Evolutionary conservation across 805 yeast genomes (phyloP), one percentile per base, ranked within the genome.

Genomic region (Lipomyces yamadae): DNA sequence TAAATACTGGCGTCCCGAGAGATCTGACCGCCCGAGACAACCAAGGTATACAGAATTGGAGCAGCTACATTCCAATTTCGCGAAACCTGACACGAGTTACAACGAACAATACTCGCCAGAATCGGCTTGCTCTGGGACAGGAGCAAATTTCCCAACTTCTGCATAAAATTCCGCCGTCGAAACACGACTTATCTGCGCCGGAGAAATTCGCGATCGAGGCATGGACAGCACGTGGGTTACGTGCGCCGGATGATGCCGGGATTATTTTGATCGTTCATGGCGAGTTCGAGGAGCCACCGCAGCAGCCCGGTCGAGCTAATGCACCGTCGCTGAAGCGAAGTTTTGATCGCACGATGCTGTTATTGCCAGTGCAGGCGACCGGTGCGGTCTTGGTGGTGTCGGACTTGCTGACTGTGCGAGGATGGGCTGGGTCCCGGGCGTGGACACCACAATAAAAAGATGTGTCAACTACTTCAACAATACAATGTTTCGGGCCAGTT

Each of bases 221-320:
- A 1, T 68, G 67, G 66, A 72, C 77, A 11, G 67, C 77, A 24
- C 59, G 63, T n/a, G 78, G 74, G 15, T 75, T 80, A 4, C 84
- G 92, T 33, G 84, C 82, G 64, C 87, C 91, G 6, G 87, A 85
- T 58, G 84, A 92, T 35, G 85, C 87, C 61, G 72, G 72, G 15
- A 86, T 95, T 73, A 82, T 90, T 74, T 84, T 94, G 56, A 81
- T 86, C 0, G 78, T 94, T 15, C 99, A 95, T 79, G 99, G 99
- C 3, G 88, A 85, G 65, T 94, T 86, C 75, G 87, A 86, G 60
- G 98, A 95, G 77, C 35, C 48, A 72, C 63, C 65, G 68, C 48
- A 74, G 76, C 62, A 53, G 61, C 63, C 65, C 6, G 67, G 48
- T 11, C 32, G 65, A 37, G 34, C 42, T 7, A 35, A 35, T 58